Evolutionary conservation across 2,329 filamentous ascomycete genomes (phyloP), one percentile per base, ranked within the genome.

Genomic region (Colletotrichum lupini): DNA sequence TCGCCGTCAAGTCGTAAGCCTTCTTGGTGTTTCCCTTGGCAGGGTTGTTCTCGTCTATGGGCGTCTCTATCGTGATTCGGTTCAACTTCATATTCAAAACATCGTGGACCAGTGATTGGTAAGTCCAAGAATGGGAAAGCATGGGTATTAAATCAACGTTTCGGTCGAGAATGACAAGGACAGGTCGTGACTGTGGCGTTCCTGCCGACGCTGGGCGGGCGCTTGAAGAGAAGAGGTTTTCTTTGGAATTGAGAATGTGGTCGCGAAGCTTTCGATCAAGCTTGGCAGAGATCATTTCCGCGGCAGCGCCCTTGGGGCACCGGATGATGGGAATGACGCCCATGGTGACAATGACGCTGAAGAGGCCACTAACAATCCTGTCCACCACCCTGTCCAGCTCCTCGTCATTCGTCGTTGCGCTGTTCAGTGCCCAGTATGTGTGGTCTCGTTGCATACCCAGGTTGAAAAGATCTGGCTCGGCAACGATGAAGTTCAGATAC

Each of bases 331-430:
- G 97, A 77, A 99, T 98, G 3, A 95, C 92, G 93, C 95, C 96
- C 95, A 98, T 98, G 5, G 97, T 99, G n/a, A 97, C 97, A 73
- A 97, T 93, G 61, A 99, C 97, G 75, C 95, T 98, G 84, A 98
- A 99, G n/a, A 99, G 86, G 0, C 97, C 97, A 78, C 94, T 97
- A 63, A 99, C 97, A 75, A 98, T 96, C 77, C 92, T 92, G 82
- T 99, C 96, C 37, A 99, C 90, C 49, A 97, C 92, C 65, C 89
- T 87, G 79, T 98, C 97, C 67, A 99, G 89, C 80, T 97, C 94
- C 72, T 97, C 94, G 78, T 98, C 97, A 76, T 93, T 94, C 3
- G 95, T 97, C 80, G 94, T 92, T 19, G 93, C 94, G 82, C 95
- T 98, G 84, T 98, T 98, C 80, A 99, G 87, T n/a, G 94, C 95